Conservation (phyloP, 73 alveolate genomes). For the Breviolum minutum region DNA sequence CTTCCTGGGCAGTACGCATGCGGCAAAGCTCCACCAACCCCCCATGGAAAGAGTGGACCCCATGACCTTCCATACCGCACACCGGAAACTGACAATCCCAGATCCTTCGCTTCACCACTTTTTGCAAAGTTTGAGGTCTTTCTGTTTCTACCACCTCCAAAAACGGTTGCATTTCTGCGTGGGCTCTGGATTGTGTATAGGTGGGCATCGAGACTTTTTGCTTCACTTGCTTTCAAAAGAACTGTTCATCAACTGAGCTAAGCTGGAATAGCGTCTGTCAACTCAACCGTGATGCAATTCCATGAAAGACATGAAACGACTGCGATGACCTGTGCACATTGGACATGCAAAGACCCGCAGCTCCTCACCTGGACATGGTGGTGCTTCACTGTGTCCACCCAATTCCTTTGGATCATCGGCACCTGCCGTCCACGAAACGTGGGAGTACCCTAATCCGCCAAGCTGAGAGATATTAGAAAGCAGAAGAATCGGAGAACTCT, state of each 20-base stretch:
- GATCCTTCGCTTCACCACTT: conserved; percentile 80
- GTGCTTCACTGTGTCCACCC: conserved; percentile 72
- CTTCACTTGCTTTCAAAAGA: too few species aligned
- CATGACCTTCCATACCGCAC: not conserved
- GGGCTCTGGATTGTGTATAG: too few species aligned
- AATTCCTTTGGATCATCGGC: conserved; percentile 79
- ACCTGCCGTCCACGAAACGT: not conserved
- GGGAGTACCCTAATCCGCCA: not conserved
- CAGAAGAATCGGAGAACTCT: not conserved
- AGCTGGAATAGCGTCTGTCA: not conserved
- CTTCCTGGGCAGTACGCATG: conserved; percentile 37
- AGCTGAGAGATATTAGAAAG: not conserved
- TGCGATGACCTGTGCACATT: not conserved
- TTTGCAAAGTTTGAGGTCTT: conserved; percentile 72
- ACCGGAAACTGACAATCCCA: not conserved
- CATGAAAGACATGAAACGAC: not conserved
- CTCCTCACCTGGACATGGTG: conserved; percentile 69
- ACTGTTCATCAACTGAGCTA: too few species aligned
- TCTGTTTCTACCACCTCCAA: conserved; percentile 62
- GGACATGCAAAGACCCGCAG: not conserved
- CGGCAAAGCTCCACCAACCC: not conserved
- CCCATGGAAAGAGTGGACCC: not conserved
- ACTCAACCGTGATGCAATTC: not conserved
- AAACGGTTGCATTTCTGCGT: not conserved
- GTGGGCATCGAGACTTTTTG: too few species aligned